Evolutionary conservation across 1,139 yeast genomes (phyloP).

Genomic region (Geotrichum fermentans): DNA sequence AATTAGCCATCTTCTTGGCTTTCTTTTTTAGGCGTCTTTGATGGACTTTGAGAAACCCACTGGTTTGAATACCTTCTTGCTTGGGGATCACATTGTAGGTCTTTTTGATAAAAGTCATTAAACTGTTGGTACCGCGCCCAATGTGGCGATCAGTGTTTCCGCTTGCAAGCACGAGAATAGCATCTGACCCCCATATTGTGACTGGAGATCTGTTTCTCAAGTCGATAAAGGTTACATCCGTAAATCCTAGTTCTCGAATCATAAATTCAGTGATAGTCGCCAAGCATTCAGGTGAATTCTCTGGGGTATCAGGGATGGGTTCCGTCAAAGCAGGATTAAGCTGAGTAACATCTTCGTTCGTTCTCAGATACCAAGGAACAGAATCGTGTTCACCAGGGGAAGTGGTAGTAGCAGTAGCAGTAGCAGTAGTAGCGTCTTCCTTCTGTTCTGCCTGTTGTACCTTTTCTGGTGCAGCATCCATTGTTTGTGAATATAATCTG

Average conservation of each 20-base stretch:
- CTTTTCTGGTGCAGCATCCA: background rate
- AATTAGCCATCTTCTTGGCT: conserved; percentile 43
- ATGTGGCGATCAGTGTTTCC: conserved; percentile 78
- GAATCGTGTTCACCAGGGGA: too few relatives aligned
- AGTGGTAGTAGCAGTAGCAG: too few relatives aligned
- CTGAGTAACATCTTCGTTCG: conserved; percentile 23
- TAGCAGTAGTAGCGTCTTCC: too few relatives aligned
- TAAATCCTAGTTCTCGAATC: conserved; percentile 59
- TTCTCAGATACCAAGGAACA: conserved; percentile 33
- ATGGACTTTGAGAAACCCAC: conserved; percentile 52
- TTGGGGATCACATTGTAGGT: conserved; percentile 44
- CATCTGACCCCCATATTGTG: conserved; percentile 41
- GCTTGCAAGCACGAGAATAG: conserved; percentile 58
- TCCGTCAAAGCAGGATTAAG: conserved; percentile 25
- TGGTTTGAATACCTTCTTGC: conserved; percentile 68
- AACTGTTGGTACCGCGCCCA: conserved; percentile 61
- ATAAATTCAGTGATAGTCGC: conserved; percentile 45
- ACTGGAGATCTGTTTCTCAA: conserved; percentile 47
- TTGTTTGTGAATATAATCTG: background rate
- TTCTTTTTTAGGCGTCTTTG: conserved; percentile 59
- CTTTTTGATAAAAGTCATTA: conserved; percentile 47
- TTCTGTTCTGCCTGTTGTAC: background rate
- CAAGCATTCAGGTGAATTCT: conserved; percentile 50
- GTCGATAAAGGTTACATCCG: conserved; percentile 58
- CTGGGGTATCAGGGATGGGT: conserved; percentile 45